Base-by-base conservation (phyloP, 2,329 filamentous ascomycete genomes). In the Cercospora janseana region DNA sequence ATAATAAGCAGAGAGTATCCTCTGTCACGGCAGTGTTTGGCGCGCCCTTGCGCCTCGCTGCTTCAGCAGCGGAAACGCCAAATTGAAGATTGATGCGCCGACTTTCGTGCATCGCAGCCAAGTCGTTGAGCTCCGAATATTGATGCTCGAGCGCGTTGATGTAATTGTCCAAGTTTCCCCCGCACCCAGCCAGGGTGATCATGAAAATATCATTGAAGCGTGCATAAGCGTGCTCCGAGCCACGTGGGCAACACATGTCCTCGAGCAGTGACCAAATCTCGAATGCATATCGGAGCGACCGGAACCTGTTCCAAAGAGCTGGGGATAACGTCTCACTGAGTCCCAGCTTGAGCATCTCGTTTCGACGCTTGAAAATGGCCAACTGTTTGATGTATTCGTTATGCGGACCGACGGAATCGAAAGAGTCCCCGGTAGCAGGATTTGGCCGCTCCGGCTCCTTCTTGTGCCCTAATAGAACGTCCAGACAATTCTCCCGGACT, bases 341-440 rank as follows among this genome's bases (percentile, higher is more conserved):
- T 7, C 55, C 58, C 2, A 55, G 52, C 16, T 63, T 56, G 13
- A 67, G 55, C 31, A 60, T 57, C 18, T 57, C 46, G 34, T 67
- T 66, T 18, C 65, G 60, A 4, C 64, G 57, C 21, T 59, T 56
- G 56, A 56, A 67, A 45, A 67, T 67, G 47, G 64, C 64, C 21
- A 63, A 46, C 40, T 64, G 63, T 41, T 64, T 64, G 57, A 67
- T 56, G 52, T 66, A 64, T 34, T 67, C 64, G 45, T 67, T 67
- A 60, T 63, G 63, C 6, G 59, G 55, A 43, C 65, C 62, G 15
- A 65, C 58, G 15, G 56, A 49, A 20, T 63, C 54, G 6, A 49
- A 40, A 10, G 52, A 56, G 3, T 32, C 40, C 15, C 40, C 52
- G 4, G 41, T 48, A 5, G 35, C 31, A n/a, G 51, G 51, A 4